Base-by-base conservation (phyloP, 129 eudicot species). In the Rutidosis leptorrhynchoides region DNA sequence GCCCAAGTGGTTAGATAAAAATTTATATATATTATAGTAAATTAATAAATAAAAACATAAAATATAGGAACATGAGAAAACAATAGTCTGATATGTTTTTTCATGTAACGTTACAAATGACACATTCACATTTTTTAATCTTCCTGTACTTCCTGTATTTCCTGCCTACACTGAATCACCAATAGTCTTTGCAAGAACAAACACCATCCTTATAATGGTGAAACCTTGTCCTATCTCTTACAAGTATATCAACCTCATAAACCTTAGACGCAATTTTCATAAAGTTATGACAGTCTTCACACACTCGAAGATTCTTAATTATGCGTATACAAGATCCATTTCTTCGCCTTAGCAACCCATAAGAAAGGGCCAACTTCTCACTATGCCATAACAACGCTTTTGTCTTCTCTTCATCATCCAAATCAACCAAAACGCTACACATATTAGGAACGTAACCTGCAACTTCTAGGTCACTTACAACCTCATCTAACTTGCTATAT, bases 171-270 rank as follows among this genome's bases (percentile, higher is more conserved):
- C 61, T 49, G 53, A 61, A 35, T 56, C 62, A 89, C 96, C 93
- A 89, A 48, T 85, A 85, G 74, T 85, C 93, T 27, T 85, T 81
- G 63, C 96, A 89, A 64, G 93, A 89, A 81, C 94, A 85, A 16
- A 42, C 55, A 72, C 94, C 90, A 70, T 79, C 78, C 52, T 45
- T 81, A 61, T 80, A 89, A 43, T 67, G 85, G 76, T 85, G 96
- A 79, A 85, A 85, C 81, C 96, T 83, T 33, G 82, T 81, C 54
- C 96, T 69, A 66, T 85, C 96, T 65, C 94, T 77, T 35, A 85
- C 82, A 58, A 83, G 45, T 52, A 89, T 85, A 35, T 79, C 77
- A 55, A 12, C 69, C 56, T 76, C 66, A 7, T 74, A 83, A 46
- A 79, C 83, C 73, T 81, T 77, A 1, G 94, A 85, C 29, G 76